Conservation (phyloP, 345 rosid genomes). For the Clausena lansium region DNA sequence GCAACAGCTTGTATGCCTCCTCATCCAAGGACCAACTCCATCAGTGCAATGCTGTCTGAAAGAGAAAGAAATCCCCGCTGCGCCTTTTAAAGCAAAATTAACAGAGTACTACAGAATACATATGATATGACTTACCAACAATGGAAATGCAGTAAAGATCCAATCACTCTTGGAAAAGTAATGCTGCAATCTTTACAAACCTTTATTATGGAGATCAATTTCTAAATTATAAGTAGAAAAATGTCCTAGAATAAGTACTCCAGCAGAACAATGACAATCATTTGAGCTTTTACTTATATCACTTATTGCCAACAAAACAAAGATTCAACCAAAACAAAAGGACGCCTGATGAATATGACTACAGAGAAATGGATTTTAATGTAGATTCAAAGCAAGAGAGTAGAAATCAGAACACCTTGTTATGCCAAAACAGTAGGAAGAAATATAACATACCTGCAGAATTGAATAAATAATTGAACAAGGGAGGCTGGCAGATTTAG, state of each 20-base stretch:
- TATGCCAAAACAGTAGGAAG: not conserved
- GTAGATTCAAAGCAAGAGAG: not conserved
- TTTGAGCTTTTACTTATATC: not conserved
- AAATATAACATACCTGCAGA: conserved; percentile 19
- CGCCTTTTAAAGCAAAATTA: not conserved
- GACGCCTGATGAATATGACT: not conserved
- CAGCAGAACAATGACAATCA: not conserved
- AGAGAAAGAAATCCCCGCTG: not conserved
- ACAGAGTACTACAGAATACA: too few species aligned
- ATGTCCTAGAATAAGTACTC: not conserved
- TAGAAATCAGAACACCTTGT: not conserved
- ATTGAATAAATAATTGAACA: not conserved
- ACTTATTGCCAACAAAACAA: conserved; percentile 2
- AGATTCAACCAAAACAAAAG: conserved; percentile 8
- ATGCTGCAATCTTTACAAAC: conserved; percentile 1
- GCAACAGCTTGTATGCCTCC: not conserved
- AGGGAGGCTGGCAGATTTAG: conserved; percentile 3
- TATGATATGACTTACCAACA: too few species aligned
- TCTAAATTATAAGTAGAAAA: not conserved
- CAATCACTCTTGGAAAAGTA: not conserved
- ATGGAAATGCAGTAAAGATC: not conserved
- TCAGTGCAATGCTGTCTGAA: not conserved
- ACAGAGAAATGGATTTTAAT: not conserved
- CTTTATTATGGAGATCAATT: not conserved
- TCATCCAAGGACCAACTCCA: conserved; percentile 1